Evolutionary conservation across 163 green algal species (phyloP).

Genomic region (Prototheca cutis): DNA sequence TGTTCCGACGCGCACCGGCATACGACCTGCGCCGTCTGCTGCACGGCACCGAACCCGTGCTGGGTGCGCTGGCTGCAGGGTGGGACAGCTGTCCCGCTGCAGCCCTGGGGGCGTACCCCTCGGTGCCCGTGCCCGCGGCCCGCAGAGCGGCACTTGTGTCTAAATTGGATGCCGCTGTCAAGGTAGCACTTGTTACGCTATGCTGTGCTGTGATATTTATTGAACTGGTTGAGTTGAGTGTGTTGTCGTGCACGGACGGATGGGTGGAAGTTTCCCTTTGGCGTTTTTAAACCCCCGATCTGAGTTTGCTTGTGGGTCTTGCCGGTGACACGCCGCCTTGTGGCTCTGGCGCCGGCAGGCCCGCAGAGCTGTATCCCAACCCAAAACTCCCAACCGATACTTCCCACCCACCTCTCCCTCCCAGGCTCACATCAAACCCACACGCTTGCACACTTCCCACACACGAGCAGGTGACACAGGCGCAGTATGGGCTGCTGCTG

Average conservation of each 20-base stretch:
- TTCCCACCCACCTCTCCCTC: too few relatives aligned
- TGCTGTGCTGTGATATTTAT: too few relatives aligned
- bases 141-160: constrained; percentile 3
- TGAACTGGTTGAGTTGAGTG: too few relatives aligned
- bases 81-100: constrained; percentile 14
- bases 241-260: too few relatives aligned
- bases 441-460: neutral
- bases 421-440: too few relatives aligned
- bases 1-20: constrained; percentile 43
- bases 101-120: constrained; percentile 22
- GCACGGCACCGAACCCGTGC: constrained; percentile 13
- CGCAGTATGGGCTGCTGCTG: constrained; percentile 40
- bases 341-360: too few relatives aligned
- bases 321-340: too few relatives aligned
- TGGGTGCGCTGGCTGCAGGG: constrained; percentile 7
- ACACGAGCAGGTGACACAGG: constrained; percentile 8
- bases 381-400: too few relatives aligned
- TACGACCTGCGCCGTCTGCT: constrained; percentile 58
- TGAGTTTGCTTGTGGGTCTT: too few relatives aligned
- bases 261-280: too few relatives aligned
- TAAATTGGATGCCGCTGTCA: constrained; percentile 15
- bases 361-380: too few relatives aligned
- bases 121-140: constrained; percentile 10
- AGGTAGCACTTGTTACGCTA: constrained; percentile 6
- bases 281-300: too few relatives aligned